phyloP scores from a whole-genome alignment of 306 rosid genomes.

The Trifolium fragiferum region DNA sequence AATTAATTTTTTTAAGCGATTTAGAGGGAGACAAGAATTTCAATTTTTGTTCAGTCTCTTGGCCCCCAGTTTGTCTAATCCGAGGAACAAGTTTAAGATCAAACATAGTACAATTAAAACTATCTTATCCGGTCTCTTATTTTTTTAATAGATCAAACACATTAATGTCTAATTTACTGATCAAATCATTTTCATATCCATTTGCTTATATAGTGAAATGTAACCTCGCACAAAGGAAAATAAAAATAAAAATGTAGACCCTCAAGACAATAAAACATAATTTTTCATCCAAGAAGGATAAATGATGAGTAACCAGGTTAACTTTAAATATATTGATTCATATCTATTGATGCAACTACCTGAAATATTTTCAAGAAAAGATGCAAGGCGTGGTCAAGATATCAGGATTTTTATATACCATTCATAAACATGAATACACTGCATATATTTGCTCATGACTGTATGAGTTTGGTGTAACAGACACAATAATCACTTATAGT shows the following conservation, averaged over 20 bases:
- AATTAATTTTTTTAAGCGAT: too few relatives aligned
- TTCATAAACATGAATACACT: constrained; percentile 33
- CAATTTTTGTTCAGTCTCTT: too few relatives aligned
- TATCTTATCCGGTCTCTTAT: too few relatives aligned
- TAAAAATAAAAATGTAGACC: not conserved
- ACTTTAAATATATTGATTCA: not conserved
- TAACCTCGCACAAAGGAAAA: not conserved
- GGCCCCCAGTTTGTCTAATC: too few relatives aligned
- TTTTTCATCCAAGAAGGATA: constrained; percentile 2
- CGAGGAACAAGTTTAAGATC: too few relatives aligned
- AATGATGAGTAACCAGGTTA: not conserved
- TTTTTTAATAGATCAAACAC: too few relatives aligned
- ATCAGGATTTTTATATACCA: constrained; percentile 2
- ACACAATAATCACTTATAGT: constrained; percentile 16
- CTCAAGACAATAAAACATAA: constrained; percentile 2
- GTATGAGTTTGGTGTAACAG: constrained; percentile 13
- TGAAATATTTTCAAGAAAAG: constrained; percentile 14
- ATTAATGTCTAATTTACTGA: not conserved
- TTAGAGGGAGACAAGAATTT: too few relatives aligned
- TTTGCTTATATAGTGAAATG: not conserved
- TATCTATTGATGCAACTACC: constrained; percentile 13
- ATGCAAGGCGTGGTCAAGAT: constrained; percentile 29
- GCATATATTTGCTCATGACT: constrained; percentile 30
- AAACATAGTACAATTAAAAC: too few relatives aligned
- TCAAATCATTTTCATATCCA: not conserved